Conservation (phyloP, 2,329 filamentous ascomycete genomes). For the Penicillium sp. region DNA sequence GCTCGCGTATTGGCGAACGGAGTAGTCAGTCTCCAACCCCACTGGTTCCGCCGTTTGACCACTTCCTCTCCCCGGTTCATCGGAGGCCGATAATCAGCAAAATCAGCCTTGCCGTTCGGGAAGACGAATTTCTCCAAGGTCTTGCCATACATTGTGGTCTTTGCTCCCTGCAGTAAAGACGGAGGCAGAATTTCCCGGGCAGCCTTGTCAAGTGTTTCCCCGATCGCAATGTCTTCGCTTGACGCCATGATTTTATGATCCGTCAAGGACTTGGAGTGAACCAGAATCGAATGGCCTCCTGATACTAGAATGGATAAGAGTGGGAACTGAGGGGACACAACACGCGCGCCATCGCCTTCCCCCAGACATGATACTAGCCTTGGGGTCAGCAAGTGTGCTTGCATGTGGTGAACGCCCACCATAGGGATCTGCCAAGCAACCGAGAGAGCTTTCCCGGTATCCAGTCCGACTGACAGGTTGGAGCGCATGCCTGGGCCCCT, state of each 20-base stretch:
- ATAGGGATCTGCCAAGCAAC: slow-evolving; percentile 78
- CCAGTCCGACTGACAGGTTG: slow-evolving; percentile 71
- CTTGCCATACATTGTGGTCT: slow-evolving; percentile 73
- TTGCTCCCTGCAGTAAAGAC: slow-evolving; percentile 50
- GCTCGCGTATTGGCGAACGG: slow-evolving; percentile 59
- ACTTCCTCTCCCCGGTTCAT: slow-evolving; percentile 56
- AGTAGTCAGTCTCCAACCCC: slow-evolving; percentile 65
- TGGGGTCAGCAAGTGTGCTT: slow-evolving; percentile 87
- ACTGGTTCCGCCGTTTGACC: slow-evolving; percentile 47
- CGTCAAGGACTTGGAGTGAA: slow-evolving; percentile 64
- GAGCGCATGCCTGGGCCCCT: slow-evolving; percentile 84
- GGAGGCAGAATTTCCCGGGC: slow-evolving; percentile 70
- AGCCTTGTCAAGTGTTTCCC: slow-evolving; percentile 83
- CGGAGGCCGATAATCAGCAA: slow-evolving; percentile 55
- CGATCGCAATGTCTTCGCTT: slow-evolving; percentile 77
- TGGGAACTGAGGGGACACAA: slow-evolving; percentile 60
- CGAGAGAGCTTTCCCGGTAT: slow-evolving; percentile 81
- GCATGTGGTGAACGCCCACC: slow-evolving; percentile 92
- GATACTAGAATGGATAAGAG: slow-evolving; percentile 87
- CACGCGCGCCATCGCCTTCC: slow-evolving; percentile 12
- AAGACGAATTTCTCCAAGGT: slow-evolving; percentile 78
- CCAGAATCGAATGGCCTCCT: slow-evolving; percentile 84
- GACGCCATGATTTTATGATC: slow-evolving; percentile 69
- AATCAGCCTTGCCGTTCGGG: slow-evolving; percentile 41
- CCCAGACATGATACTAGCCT: slow-evolving; percentile 65